Conservation (phyloP, 148 eudicot genomes). For the Rhododendron henanense region DNA sequence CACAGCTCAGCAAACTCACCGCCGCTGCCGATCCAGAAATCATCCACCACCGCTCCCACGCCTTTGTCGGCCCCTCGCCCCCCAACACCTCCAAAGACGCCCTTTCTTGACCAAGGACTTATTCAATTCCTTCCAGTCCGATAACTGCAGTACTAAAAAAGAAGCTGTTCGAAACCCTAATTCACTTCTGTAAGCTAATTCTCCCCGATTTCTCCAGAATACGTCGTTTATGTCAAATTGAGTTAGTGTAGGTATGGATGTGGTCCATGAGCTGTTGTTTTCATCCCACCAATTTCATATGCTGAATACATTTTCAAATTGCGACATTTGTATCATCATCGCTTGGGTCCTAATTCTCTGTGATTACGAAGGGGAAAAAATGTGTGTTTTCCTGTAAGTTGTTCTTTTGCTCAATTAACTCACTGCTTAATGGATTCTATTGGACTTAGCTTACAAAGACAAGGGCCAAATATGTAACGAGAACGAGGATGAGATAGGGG, state of each 20-base stretch:
- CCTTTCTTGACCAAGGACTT: not conserved
- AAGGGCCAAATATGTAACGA: not conserved
- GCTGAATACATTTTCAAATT: too few relatives aligned
- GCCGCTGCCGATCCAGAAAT: too few relatives aligned
- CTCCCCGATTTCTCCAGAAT: not conserved
- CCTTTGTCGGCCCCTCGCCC: too few relatives aligned
- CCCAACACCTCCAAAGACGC: not conserved
- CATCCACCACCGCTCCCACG: too few relatives aligned
- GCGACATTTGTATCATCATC: too few relatives aligned
- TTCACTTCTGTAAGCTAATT: slow-evolving; percentile 9
- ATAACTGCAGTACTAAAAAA: too few relatives aligned
- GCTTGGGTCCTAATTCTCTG: too few relatives aligned
- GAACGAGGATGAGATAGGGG: too few relatives aligned
- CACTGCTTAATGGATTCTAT: not conserved
- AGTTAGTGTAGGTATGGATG: not conserved
- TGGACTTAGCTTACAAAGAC: not conserved
- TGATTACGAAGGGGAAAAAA: too few relatives aligned
- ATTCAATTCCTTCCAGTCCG: not conserved
- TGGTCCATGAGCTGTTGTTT: too few relatives aligned
- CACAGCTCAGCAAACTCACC: too few relatives aligned
- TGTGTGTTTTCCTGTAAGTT: not conserved
- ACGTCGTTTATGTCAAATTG: not conserved
- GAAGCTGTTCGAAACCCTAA: not conserved
- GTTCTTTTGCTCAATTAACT: not conserved
- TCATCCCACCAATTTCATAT: too few relatives aligned